Conservation (phyloP, 331 rosid genomes). For the Malus hybrid region DNA sequence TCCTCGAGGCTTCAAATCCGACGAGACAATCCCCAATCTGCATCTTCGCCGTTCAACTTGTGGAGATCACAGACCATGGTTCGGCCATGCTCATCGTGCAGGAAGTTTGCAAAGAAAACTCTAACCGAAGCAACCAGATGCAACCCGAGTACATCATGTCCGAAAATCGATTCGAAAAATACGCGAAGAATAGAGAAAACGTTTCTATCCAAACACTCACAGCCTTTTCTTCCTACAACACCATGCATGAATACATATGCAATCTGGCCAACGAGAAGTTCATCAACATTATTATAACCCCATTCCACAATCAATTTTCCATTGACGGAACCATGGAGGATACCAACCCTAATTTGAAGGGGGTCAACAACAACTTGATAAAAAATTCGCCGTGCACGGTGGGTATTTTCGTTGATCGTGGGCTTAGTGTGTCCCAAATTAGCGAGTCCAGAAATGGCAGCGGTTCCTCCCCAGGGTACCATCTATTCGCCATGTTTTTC, state of each 20-base stretch:
- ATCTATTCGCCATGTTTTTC: slow-evolving; percentile 16
- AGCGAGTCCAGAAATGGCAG: not conserved
- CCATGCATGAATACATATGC: slow-evolving; percentile 68
- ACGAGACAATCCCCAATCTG: slow-evolving; percentile 29
- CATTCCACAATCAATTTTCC: slow-evolving; percentile 42
- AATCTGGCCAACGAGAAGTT: slow-evolving; percentile 53
- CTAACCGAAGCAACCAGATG: not conserved
- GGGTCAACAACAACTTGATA: slow-evolving; percentile 32
- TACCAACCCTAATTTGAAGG: not conserved
- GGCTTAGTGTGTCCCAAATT: slow-evolving; percentile 12
- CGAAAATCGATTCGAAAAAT: slow-evolving; percentile 28
- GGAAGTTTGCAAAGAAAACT: slow-evolving; percentile 19
- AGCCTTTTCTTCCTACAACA: slow-evolving; percentile 46
- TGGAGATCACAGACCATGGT: slow-evolving; percentile 30
- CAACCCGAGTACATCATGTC: slow-evolving; percentile 32
- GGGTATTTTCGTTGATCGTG: slow-evolving; percentile 40
- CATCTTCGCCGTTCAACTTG: slow-evolving; percentile 37
- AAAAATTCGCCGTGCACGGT: slow-evolving; percentile 57
- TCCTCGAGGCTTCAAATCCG: slow-evolving; percentile 46
- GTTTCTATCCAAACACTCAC: slow-evolving; percentile 32
- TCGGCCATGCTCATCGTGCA: slow-evolving; percentile 39
- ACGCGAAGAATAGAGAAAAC: slow-evolving; percentile 22
- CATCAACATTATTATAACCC: slow-evolving; percentile 44
- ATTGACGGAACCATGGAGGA: slow-evolving; percentile 28
- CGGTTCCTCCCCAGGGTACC: slow-evolving; percentile 1